Evolutionary conservation across 1,284 basidiomycete species (phyloP), one percentile per base, ranked within the genome.

Genomic region (Moniliophthora roreri): DNA sequence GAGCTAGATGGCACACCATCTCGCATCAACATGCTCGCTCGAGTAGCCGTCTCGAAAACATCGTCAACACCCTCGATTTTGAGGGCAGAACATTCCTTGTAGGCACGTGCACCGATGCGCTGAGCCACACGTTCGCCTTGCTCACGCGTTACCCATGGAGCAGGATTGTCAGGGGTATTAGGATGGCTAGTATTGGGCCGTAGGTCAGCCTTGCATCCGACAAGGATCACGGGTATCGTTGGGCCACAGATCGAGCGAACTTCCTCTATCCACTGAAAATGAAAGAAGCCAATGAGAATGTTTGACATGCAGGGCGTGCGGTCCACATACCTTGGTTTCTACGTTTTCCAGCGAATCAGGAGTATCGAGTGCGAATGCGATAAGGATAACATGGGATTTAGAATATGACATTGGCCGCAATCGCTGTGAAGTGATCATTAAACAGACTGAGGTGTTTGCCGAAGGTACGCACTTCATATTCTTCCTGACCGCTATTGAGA

Each of bases 291-390:
- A 35, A 40, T 59, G 18, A 36, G 39, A 45, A 21, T 24, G 10
- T 28, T 3, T 35, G 32, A 36, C 40, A 15, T 9, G 47, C 13
- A 51, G 60, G 39, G 32, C 16, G 24, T 15, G 11, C 11, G 42
- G 42, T 32, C 37, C 5, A 58, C 74, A 58, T 64, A 89, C 93
- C 82, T 98, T 98, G 58, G 89, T 87, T 16, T 87, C 82, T 16
- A 98, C 95, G 72, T 98, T 98, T 62, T 98, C 96, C 56, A 98
- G 77, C 47, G 93, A 96, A 73, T 98, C 96, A 24, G 94, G 95
- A 18, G 95, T 95, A 73, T 98, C 96, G 67, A 99, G 88, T 42
- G 93, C 84, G 67, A 96, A 99, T 20, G 95, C 95, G 66, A 99
- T 98, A 60, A 99, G 83, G 69, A 99, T 98, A 65, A 99, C 93